phyloP scores from a whole-genome alignment of 139 green algal genomes.

The Ostreobium quekettii region DNA sequence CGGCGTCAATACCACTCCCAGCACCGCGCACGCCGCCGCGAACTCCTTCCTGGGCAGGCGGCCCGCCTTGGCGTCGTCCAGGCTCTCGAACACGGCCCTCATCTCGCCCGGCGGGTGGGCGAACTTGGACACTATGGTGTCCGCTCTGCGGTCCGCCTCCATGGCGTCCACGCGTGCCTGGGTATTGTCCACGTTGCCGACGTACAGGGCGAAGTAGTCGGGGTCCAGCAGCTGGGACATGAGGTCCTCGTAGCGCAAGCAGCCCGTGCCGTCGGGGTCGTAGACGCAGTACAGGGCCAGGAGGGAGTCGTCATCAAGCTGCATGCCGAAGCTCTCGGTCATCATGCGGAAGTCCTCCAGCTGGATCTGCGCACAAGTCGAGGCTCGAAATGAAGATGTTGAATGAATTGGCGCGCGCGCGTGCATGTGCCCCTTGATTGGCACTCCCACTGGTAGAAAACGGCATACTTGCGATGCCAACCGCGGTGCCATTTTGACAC shows the following conservation, averaged over 20 bases:
- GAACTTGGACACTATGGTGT: conserved; percentile 21
- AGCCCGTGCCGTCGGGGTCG: conserved; percentile 39
- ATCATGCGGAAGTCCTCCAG: conserved; percentile 71
- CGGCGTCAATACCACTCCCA: conserved; percentile 48
- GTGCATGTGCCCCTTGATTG: too few species aligned
- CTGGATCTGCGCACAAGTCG: conserved; percentile 49
- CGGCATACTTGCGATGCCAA: too few species aligned
- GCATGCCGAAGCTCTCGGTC: conserved; percentile 73
- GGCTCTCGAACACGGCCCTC: background rate
- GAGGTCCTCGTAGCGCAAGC: conserved; percentile 50
- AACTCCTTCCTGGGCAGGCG: conserved; percentile 30
- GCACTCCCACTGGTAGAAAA: too few species aligned
- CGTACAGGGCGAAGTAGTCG: conserved; percentile 55
- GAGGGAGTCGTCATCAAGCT: conserved; percentile 75
- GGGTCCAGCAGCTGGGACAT: conserved; percentile 42
- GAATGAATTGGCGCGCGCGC: too few species aligned
- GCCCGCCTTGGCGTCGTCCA: conserved; percentile 21
- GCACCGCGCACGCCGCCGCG: conserved; percentile 36
- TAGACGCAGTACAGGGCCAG: conserved; percentile 61
- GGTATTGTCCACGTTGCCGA: conserved; percentile 35
- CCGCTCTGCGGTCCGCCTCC: conserved; percentile 12
- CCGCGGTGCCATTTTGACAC: too few species aligned
- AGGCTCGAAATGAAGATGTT: too few species aligned
- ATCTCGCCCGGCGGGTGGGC: background rate
- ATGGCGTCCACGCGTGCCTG: conserved; percentile 29